A percentile compares a stretch with the other conserved stretches of the same genome.
phyloP scores from a whole-genome alignment of 768 basidiomycete genomes.

The Tulasnella calospora region DNA sequence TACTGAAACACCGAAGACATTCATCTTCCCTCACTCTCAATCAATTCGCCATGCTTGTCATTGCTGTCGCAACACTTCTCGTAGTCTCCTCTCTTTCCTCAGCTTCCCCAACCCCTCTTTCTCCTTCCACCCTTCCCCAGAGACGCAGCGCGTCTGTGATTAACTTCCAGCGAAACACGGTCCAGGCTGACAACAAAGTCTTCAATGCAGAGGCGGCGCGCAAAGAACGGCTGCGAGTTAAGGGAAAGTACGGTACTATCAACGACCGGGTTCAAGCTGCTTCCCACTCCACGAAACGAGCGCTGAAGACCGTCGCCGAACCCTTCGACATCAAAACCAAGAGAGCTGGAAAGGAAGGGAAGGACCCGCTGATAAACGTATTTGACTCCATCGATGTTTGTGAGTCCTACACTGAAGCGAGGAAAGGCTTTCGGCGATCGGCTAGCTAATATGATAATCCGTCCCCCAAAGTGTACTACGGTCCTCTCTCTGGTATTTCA shows the following conservation, averaged over 20 bases:
- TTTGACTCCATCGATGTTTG: not conserved
- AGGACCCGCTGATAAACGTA: not conserved
- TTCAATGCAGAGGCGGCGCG: slow-evolving; percentile 3
- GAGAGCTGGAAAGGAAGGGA: not conserved
- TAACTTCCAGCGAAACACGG: not conserved
- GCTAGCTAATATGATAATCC: not conserved
- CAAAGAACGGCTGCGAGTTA: not conserved
- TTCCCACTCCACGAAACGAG: not conserved
- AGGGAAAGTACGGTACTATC: not conserved
- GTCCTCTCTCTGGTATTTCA: not conserved
- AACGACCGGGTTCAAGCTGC: not conserved
- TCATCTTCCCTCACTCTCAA: not conserved
- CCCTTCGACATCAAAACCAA: slow-evolving; percentile 8
- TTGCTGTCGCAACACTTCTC: not conserved
- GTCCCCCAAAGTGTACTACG: not conserved
- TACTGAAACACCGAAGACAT: not conserved
- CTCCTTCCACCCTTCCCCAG: not conserved
- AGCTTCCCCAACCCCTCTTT: not conserved
- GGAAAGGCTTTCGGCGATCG: not conserved
- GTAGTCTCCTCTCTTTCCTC: not conserved
- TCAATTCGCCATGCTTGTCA: not conserved
- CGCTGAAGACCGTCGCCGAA: not conserved
- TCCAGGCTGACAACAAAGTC: not conserved
- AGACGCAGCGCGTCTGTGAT: not conserved
- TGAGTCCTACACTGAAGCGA: not conserved